A percentile compares a stretch with the other conserved stretches of the same genome.
Evolutionary conservation across 352 stramenopile species (phyloP).

Genomic region (Pythium dissimile): DNA sequence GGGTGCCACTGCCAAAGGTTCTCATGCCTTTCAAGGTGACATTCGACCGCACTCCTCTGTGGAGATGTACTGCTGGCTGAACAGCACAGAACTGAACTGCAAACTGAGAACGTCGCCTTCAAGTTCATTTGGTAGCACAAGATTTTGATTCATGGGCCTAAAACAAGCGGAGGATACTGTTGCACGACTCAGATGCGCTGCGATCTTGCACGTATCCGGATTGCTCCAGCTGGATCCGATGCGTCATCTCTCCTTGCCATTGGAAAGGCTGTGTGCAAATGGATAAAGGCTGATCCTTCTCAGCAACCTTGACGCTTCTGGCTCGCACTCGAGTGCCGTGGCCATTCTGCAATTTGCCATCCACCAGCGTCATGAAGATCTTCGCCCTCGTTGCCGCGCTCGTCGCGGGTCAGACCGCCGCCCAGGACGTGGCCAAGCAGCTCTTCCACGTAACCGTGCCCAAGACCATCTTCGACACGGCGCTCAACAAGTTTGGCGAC

Average conservation of each 20-base stretch:
- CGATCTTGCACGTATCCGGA: background rate
- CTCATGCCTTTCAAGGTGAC: too few relatives aligned
- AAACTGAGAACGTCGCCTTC: background rate
- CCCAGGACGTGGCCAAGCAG: slow-evolving; percentile 26
- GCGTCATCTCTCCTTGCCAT: background rate
- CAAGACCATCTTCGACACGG: slow-evolving; percentile 24
- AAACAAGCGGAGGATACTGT: background rate
- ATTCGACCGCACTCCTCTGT: too few relatives aligned
- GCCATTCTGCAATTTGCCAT: slow-evolving; percentile 19
- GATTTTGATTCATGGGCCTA: background rate
- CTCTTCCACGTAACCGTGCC: slow-evolving; percentile 32
- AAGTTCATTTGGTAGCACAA: background rate
- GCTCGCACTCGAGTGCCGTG: background rate
- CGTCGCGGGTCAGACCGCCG: slow-evolving; percentile 13
- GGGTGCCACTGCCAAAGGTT: too few relatives aligned
- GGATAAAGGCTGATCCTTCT: too few relatives aligned
- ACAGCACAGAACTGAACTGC: too few relatives aligned
- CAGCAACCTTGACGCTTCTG: background rate
- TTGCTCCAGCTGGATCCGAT: background rate
- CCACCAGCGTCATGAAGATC: slow-evolving; percentile 24
- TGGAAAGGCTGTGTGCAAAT: too few relatives aligned
- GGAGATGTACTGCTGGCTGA: too few relatives aligned
- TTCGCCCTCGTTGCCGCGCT: slow-evolving; percentile 19
- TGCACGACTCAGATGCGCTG: background rate
- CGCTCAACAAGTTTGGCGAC: slow-evolving; percentile 17